Conservation (phyloP, 2,329 filamentous ascomycete species). For the Arthrobotrys iridis region DNA sequence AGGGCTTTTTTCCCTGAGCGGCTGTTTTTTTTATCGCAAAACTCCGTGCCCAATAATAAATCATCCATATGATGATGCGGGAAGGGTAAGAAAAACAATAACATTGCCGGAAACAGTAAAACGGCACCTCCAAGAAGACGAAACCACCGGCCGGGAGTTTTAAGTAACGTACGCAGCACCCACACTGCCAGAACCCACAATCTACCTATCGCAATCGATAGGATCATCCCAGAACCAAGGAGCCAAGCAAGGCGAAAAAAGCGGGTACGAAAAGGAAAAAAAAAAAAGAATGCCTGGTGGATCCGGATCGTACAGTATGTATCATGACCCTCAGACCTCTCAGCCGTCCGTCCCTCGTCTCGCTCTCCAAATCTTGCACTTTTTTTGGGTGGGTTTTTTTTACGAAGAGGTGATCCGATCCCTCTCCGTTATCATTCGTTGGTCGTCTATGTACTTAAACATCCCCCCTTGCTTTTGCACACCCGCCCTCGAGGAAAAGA, state of each 20-base stretch:
- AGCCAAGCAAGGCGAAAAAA: not conserved
- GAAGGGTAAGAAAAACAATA: conserved; percentile 2
- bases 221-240: not conserved
- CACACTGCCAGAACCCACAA: too few relatives aligned
- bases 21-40: too few relatives aligned
- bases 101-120: conserved; percentile 14
- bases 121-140: not conserved
- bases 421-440: conserved; percentile 4
- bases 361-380: not conserved
- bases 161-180: too few relatives aligned
- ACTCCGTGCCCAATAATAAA: conserved; percentile 16
- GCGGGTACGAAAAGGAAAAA: conserved; percentile 2
- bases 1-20: too few relatives aligned
- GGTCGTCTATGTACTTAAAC: not conserved
- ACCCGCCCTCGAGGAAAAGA: too few relatives aligned
- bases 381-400: too few relatives aligned
- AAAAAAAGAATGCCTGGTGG: too few relatives aligned
- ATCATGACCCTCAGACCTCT: not conserved
- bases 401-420: too few relatives aligned
- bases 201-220: conserved; percentile 9
- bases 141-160: too few relatives aligned
- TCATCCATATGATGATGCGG: too few relatives aligned
- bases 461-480: conserved; percentile 1
- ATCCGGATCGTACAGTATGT: too few relatives aligned
- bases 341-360: not conserved